Conservation (phyloP, 805 yeast genomes). For the Starmerella sp. region DNA sequence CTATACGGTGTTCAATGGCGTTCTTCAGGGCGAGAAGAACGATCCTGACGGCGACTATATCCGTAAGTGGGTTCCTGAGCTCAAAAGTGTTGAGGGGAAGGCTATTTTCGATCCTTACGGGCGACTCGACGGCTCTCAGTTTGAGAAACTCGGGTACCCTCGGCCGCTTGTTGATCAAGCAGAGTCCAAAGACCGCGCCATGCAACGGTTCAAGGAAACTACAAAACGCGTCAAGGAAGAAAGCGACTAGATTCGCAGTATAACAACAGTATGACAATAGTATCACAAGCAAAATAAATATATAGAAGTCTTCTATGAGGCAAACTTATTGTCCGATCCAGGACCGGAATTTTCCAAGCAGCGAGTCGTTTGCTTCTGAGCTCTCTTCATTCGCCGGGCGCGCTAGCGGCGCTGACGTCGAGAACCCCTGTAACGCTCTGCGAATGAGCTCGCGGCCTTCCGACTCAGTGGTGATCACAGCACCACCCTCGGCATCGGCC, state of each 20-base stretch:
- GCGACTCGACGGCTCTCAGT: constrained; percentile 13
- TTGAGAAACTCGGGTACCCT: constrained; percentile 18
- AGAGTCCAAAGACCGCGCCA: constrained; percentile 11
- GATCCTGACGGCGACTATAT: constrained; percentile 40
- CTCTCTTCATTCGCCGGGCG: not conserved
- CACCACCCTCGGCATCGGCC: constrained; percentile 16
- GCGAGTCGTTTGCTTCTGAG: not conserved
- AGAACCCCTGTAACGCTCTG: constrained; percentile 24
- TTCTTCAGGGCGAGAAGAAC: constrained; percentile 38
- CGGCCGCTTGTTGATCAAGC: constrained; percentile 12
- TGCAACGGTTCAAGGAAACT: constrained; percentile 13
- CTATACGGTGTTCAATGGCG: constrained; percentile 45
- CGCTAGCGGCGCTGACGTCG: not conserved
- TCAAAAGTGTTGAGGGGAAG: constrained; percentile 27
- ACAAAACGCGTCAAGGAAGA: constrained; percentile 7
- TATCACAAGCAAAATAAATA: not conserved
- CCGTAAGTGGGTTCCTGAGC: constrained; percentile 41
- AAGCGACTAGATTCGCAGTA: not conserved
- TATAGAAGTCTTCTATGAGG: not conserved
- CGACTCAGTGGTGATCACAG: constrained; percentile 19
- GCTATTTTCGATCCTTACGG: constrained; percentile 32
- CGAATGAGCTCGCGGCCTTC: constrained; percentile 30
- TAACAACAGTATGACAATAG: no score
- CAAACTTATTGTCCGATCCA: not conserved
- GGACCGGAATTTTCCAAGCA: not conserved